Evolutionary conservation across 208 protist species (phyloP), one percentile per base, ranked within the genome.

Genomic region (Trypanosoma mega): DNA sequence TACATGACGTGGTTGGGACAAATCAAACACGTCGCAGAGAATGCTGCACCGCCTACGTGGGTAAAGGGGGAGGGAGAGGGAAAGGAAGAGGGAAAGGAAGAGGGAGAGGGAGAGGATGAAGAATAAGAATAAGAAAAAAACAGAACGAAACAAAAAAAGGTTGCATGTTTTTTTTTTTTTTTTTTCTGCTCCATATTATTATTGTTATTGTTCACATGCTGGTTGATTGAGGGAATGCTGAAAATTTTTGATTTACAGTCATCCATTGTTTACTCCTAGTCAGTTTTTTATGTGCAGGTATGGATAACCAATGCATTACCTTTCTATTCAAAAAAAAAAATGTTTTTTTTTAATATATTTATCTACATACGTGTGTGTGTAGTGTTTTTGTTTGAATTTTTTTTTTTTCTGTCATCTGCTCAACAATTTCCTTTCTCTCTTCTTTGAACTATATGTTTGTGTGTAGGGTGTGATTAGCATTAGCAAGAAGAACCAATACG

Each of bases 1-100:
- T 94, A 94, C 67, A 76, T 87, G 59, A 69, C 66, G 2, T 94
- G 88, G 85, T 62, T 94, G 18, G 85, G 77, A 24, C 74, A 71
- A 27, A 57, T 84, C 51, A 70, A 67, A 7, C 69, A 85, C 37
- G 31, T 87, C 1, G 73, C 80, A 16, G 12, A 33, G 18, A n/a
- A 37, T 60, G 50, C 66, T 2, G n/a, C 63, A 48, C 16, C 41
- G 24, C 20, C 24, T 50, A 41, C 14, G 2, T 50, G 27, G 52
- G 24, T 45, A 16, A 37, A 14, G 11, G 24, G 11, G 43, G 8
- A 37, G 2, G 27, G 2, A 58, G 12, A 36, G 27, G 39, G 26
- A 43, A 56, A 43, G 7, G 51, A 39, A 21, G 8, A 34, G 8
- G 21, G 14, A 39, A 39, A 39, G 6, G 12, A 39, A 39, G 6